Conservation (phyloP, 73 alveolate genomes). For the Tetrahymena malaccensis region DNA sequence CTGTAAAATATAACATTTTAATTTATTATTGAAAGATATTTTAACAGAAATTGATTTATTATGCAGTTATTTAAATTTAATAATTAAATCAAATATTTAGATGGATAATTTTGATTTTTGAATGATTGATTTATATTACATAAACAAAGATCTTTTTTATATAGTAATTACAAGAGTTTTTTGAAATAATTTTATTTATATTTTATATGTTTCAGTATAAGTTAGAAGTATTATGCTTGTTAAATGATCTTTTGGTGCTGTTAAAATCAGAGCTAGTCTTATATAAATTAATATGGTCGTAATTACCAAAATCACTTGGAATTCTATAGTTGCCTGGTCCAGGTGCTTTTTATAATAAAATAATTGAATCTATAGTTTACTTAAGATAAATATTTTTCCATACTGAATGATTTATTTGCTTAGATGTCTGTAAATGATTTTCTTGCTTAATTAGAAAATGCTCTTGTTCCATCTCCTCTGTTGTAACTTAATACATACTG, state of each 20-base stretch:
- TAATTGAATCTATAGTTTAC: neutral
- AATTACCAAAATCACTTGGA: conserved; percentile 37
- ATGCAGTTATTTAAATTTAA: no score
- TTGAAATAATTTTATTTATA: neutral
- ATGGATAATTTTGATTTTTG: no score
- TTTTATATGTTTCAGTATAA: neutral
- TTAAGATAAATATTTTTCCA: neutral
- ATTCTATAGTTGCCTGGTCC: conserved; percentile 37
- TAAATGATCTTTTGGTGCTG: neutral
- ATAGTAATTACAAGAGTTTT: neutral
- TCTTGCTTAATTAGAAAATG: neutral
- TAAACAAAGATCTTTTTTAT: no score
- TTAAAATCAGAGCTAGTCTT: neutral
- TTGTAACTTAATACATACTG: neutral
- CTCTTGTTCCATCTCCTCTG: neutral
- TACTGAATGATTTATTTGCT: neutral
- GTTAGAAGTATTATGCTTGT: neutral
- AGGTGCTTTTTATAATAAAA: neutral
- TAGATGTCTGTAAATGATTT: neutral
- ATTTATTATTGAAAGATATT: no score
- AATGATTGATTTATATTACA: no score
- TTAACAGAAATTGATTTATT: no score
- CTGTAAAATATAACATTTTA: no score
- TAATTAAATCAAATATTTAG: no score
- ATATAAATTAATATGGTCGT: neutral